These are phyloP conservation scores for Cymodocea nodosa DNA, from an alignment of 116 monocot species.

Conservation along the genomic window DNA sequence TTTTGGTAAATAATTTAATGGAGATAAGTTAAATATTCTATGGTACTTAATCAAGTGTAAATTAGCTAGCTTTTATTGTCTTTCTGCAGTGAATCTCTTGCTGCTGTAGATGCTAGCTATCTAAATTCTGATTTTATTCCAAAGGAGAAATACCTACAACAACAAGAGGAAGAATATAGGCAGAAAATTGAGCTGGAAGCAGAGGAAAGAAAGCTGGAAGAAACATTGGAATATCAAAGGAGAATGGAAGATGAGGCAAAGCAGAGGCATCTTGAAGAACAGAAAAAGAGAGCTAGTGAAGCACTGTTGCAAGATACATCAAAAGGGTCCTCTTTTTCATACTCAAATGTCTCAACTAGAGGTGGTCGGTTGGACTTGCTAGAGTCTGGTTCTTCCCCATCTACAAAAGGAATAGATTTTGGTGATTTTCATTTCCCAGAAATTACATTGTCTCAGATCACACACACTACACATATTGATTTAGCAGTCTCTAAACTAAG, in stretches of 20 bases:
- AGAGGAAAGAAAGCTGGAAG: slow-evolving; percentile 88
- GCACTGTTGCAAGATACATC: slow-evolving; percentile 6
- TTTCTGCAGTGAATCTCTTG: slow-evolving; percentile 1
- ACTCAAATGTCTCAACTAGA: neutral
- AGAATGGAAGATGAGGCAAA: slow-evolving; percentile 82
- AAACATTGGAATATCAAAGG: slow-evolving; percentile 80
- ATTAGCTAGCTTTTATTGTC: neutral
- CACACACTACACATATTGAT: slow-evolving; percentile 5
- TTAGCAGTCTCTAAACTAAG: slow-evolving; percentile 6
- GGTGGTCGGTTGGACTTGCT: slow-evolving; percentile 7
- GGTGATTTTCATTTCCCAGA: slow-evolving; percentile 44
- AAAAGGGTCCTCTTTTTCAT: neutral
- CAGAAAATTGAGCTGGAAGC: slow-evolving; percentile 58
- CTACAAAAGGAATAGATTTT: slow-evolving; percentile 38
- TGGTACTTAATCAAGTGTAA: neutral
- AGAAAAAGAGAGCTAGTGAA: slow-evolving; percentile 23
- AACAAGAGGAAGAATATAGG: slow-evolving; percentile 54
- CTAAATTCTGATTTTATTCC: slow-evolving; percentile 11
- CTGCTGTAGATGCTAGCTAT: slow-evolving; percentile 19
- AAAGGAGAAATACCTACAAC: slow-evolving; percentile 28
- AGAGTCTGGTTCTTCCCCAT: slow-evolving; percentile 13
- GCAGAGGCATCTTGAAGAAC: slow-evolving; percentile 56
- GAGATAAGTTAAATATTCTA: neutral
- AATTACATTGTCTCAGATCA: slow-evolving; percentile 2
- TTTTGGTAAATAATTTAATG: too few relatives aligned